Evolutionary conservation across 73 alveolate genomes (phyloP), one percentile per base, ranked within the genome.

Genomic region (Paraurostyla sp.): DNA sequence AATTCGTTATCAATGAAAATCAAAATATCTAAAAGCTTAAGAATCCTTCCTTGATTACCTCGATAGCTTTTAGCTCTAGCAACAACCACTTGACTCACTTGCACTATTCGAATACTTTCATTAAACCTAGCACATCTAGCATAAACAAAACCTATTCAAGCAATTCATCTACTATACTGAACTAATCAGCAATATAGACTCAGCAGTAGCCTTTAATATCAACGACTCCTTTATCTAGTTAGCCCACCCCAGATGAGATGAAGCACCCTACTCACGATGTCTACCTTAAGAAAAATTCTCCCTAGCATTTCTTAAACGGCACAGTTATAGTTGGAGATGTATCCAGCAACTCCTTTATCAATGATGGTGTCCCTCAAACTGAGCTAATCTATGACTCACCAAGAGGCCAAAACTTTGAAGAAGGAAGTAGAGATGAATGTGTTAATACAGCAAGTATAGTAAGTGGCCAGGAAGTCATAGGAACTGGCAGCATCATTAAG

Each of bases 311-410:
- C 41, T 58, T 65, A 3, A 58, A 58, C 16, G 82, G 41, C 36
- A 38, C 32, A 2, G 41, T 56, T 40, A 18, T 33, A 6, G 32
- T 22, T 65, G 56, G 3, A 7, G 58, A 65, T 2, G 82, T n/a
- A n/a, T n/a, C n/a, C n/a, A n/a, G n/a, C n/a, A n/a, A n/a, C n/a
- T n/a, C n/a, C n/a, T n/a, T n/a, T n/a, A n/a, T n/a, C n/a, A n/a
- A n/a, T n/a, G n/a, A 65, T 65, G 82, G 82, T 16, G 82, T 65
- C 9, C 82, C 82, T 9, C 7, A 7, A 38, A 65, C 82, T 65
- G 82, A 65, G 42, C n/a, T n/a, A n/a, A 65, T 65, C 41, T 65
- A 65, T 38, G 82, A 65, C 18, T 65, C 82, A 38, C 82, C 82
- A 11, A 65, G 25, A 38, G 82, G 54, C 2, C 41, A n/a, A 29